Conservation (phyloP, 495 filamentous ascomycete species). For the Jackrogersella multiformis region DNA sequence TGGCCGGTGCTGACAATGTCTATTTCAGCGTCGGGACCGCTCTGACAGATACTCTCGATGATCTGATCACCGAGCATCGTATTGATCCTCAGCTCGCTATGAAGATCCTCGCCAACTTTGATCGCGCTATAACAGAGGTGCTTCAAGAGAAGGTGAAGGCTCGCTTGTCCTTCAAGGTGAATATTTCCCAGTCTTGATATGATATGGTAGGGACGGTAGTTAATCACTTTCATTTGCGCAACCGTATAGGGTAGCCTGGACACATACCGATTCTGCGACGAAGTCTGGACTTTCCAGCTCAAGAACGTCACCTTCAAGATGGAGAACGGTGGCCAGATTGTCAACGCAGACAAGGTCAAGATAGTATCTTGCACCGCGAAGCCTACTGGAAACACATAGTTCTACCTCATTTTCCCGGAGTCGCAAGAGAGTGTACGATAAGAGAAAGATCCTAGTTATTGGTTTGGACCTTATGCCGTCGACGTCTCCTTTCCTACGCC, state of each 20-base stretch:
- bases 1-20: constrained; percentile 31
- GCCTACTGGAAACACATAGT: constrained; percentile 63
- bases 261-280: constrained; percentile 99
- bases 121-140: constrained; percentile 86
- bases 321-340: constrained; percentile 71
- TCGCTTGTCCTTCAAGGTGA: constrained; percentile 94
- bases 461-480: background rate
- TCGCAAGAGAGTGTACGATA: background rate
- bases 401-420: background rate
- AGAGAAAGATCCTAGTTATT: background rate
- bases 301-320: constrained; percentile 98
- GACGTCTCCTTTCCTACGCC: background rate
- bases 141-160: constrained; percentile 90
- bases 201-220: background rate
- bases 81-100: constrained; percentile 98
- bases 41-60: constrained; percentile 95
- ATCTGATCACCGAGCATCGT: constrained; percentile 87
- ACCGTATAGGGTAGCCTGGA: constrained; percentile 85
- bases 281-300: constrained; percentile 99
- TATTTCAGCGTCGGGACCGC: constrained; percentile 81
- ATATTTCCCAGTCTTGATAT: constrained; percentile 19
- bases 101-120: constrained; percentile 95
- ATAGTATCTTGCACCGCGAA: constrained; percentile 97
- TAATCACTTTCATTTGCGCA: constrained; percentile 5
- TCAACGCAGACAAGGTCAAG: constrained; percentile 83